Conservation (phyloP, 2,329 filamentous ascomycete species). For the Claviceps maximensis region DNA sequence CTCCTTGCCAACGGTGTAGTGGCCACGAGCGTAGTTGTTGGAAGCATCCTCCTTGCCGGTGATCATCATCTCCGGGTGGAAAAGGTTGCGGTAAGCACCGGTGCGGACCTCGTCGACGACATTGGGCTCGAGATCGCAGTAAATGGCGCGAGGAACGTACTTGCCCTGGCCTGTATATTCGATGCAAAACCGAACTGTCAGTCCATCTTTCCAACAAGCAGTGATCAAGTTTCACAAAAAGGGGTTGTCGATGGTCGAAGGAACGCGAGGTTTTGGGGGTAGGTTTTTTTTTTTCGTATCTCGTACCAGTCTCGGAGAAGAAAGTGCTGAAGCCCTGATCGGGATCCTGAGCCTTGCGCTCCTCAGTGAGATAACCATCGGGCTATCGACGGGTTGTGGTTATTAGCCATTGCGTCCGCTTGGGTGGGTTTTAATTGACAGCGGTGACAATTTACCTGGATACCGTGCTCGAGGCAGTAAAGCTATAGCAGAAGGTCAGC, state of each 20-base stretch:
- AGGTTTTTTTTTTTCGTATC: background rate
- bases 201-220: background rate
- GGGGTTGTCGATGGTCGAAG: background rate
- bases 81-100: conserved; percentile 87
- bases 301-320: conserved; percentile 95
- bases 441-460: conserved; percentile 56
- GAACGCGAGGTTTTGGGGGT: background rate
- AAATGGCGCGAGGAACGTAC: conserved; percentile 97
- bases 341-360: conserved; percentile 84
- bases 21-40: conserved; percentile 99
- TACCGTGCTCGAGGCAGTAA: conserved; percentile 99
- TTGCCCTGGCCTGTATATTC: conserved; percentile 72
- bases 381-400: conserved; percentile 43
- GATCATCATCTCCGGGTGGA: conserved; percentile 99
- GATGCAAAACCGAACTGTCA: background rate
- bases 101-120: conserved; percentile 99
- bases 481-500: conserved; percentile 48
- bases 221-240: background rate
- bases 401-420: conserved; percentile 4
- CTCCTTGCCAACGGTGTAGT: conserved; percentile 99
- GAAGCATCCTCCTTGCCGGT: conserved; percentile 99
- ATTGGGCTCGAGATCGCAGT: conserved; percentile 99
- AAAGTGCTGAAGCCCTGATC: conserved; percentile 99
- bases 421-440: conserved; percentile 5
- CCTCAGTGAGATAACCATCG: conserved; percentile 96